Percentiles rank a stretch among this genome's conserved stretches.
phyloP scores from a whole-genome alignment of 768 basidiomycete species.

The Termitomyces heimii region DNA sequence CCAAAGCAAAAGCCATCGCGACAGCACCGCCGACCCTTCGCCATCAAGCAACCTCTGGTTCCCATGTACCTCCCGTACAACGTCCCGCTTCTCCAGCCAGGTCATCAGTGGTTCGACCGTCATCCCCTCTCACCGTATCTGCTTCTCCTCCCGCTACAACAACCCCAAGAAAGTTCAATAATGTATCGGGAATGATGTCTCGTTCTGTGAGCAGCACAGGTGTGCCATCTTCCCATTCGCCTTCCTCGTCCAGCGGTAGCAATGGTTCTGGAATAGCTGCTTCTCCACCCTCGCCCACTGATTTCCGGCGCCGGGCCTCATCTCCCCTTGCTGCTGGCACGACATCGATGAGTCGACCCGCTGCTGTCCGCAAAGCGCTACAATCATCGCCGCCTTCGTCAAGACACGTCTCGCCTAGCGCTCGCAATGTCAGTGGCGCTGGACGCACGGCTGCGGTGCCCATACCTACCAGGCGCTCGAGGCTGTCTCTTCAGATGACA shows the following conservation, averaged over 20 bases:
- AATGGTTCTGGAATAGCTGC: constrained; percentile 24
- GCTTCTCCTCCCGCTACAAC: constrained; percentile 41
- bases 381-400: constrained; percentile 31
- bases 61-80: constrained; percentile 47
- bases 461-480: constrained; percentile 35
- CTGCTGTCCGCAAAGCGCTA: constrained; percentile 32
- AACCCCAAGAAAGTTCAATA: constrained; percentile 32
- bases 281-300: constrained; percentile 38
- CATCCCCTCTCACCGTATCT: constrained; percentile 42
- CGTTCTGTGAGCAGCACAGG: constrained; percentile 38
- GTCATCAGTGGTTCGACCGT: constrained; percentile 31
- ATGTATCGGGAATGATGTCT: constrained; percentile 23
- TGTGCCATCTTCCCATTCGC: constrained; percentile 29
- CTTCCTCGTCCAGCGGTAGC: constrained; percentile 33
- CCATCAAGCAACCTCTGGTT: constrained; percentile 75
- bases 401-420: constrained; percentile 24
- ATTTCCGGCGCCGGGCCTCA: constrained; percentile 40
- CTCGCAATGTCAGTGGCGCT: constrained; percentile 19
- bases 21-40: constrained; percentile 73
- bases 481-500: constrained; percentile 31
- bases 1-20: constrained; percentile 81
- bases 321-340: constrained; percentile 36
- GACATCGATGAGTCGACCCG: constrained; percentile 24
- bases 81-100: constrained; percentile 39
- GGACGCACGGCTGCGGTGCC: constrained; percentile 24